Conservation (phyloP, 2,329 filamentous ascomycete species). For the Aspergillus jensenii region DNA sequence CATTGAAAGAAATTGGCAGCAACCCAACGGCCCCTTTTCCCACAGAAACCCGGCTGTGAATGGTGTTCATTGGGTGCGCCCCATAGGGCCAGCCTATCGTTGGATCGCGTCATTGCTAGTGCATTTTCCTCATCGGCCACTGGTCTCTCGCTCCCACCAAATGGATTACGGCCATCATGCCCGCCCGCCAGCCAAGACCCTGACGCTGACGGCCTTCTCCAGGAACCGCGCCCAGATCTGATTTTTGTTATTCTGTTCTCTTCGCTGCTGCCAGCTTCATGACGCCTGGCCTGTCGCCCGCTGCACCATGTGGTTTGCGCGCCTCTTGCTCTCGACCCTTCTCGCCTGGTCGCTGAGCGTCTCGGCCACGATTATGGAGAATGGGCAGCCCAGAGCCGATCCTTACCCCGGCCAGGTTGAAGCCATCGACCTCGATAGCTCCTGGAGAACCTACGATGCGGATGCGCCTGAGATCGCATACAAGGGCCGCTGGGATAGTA, state of each 20-base stretch:
- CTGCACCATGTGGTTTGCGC: conserved; percentile 3
- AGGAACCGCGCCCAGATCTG: neutral
- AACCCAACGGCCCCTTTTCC: neutral
- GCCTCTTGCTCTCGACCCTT: neutral
- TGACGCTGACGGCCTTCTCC: neutral
- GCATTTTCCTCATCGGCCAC: neutral
- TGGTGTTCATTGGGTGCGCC: neutral
- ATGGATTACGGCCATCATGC: neutral
- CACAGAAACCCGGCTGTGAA: neutral
- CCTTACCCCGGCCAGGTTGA: conserved; percentile 40
- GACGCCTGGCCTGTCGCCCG: neutral
- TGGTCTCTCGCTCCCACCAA: neutral
- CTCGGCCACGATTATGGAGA: conserved; percentile 43
- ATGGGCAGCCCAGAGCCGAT: conserved; percentile 41
- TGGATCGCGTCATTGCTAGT: conserved; percentile 10
- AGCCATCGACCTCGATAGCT: conserved; percentile 29
- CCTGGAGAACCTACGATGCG: conserved; percentile 52
- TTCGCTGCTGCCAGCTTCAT: neutral
- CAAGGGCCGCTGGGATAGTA: conserved; percentile 63
- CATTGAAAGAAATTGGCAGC: no score
- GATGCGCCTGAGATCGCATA: conserved; percentile 58
- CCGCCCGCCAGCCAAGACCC: neutral
- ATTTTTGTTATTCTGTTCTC: neutral
- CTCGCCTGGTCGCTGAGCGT: conserved; percentile 16
- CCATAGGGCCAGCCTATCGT: conserved; percentile 3